A percentile compares a stretch with the other conserved stretches of the same genome.
Evolutionary conservation across 768 basidiomycete genomes (phyloP).

Genomic region (Naganishia antarctica): DNA sequence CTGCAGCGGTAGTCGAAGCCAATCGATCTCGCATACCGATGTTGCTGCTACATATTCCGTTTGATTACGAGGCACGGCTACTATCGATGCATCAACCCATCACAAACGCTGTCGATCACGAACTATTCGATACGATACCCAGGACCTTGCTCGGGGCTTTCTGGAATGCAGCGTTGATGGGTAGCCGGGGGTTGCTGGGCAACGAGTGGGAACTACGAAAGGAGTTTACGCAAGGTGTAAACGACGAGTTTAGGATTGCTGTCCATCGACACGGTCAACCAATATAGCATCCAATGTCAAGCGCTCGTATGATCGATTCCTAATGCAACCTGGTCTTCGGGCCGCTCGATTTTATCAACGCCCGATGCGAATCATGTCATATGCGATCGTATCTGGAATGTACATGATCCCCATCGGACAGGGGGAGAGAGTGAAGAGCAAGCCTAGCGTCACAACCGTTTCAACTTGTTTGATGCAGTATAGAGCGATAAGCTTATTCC

Average conservation of each 20-base stretch:
- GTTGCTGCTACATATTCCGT: conserved; percentile 70
- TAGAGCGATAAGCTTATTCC: conserved; percentile 29
- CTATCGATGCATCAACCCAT: not conserved
- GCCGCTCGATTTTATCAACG: not conserved
- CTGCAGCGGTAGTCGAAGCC: conserved; percentile 63
- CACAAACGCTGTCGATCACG: conserved; percentile 9
- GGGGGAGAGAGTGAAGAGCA: conserved; percentile 14
- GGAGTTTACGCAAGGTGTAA: conserved; percentile 51
- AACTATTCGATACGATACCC: conserved; percentile 3
- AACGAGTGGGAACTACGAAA: conserved; percentile 65
- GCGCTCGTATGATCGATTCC: no score
- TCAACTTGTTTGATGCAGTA: conserved; percentile 14
- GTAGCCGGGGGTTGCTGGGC: conserved; percentile 57
- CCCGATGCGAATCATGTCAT: conserved; percentile 20
- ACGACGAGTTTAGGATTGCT: conserved; percentile 1
- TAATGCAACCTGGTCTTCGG: no score
- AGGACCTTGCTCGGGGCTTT: conserved; percentile 55
- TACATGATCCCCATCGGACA: conserved; percentile 17
- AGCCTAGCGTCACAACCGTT: conserved; percentile 17
- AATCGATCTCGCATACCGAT: conserved; percentile 72
- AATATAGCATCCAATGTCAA: not conserved
- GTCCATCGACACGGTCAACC: conserved; percentile 9
- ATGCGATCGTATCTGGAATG: conserved; percentile 16
- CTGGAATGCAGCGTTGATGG: conserved; percentile 66
- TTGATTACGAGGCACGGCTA: conserved; percentile 37